A percentile compares a stretch with the other conserved stretches of the same genome.
These are phyloP conservation scores for Aspergillus sp. DNA, from an alignment of 2,329 filamentous ascomycete genomes.

Conservation along the genomic window DNA sequence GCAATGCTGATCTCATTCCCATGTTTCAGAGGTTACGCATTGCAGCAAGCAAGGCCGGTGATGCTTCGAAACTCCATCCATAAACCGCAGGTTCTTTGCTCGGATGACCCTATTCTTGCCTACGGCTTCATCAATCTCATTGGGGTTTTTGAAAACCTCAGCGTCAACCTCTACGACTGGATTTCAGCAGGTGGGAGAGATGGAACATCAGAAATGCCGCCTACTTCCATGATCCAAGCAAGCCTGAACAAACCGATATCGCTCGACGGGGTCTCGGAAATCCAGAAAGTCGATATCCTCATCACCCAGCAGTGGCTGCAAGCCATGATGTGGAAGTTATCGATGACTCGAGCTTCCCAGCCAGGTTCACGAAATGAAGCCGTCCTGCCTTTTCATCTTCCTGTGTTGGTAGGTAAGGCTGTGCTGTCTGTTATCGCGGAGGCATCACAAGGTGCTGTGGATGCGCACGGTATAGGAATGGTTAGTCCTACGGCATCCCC, in stretches of 20 bases:
- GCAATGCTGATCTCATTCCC: background rate
- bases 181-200: conserved; percentile 35
- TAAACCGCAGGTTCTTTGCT: conserved; percentile 61
- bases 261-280: conserved; percentile 58
- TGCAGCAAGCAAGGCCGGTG: conserved; percentile 68
- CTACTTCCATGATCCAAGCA: conserved; percentile 50
- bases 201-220: conserved; percentile 27
- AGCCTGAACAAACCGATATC: conserved; percentile 54
- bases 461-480: conserved; percentile 72
- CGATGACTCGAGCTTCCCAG: conserved; percentile 65
- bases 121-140: conserved; percentile 44
- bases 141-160: conserved; percentile 40
- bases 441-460: conserved; percentile 72
- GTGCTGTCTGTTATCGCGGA: conserved; percentile 67
- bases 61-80: conserved; percentile 67
- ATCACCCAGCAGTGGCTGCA: conserved; percentile 72
- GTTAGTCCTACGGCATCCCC: conserved; percentile 48
- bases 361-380: conserved; percentile 55
- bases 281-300: conserved; percentile 67
- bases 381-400: conserved; percentile 64
- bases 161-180: conserved; percentile 40
- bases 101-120: conserved; percentile 51
- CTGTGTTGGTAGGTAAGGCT: conserved; percentile 63
- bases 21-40: conserved; percentile 61
- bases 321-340: conserved; percentile 70